These are phyloP conservation scores for Pythium angustatum DNA, from an alignment of 352 stramenopile genomes.

Conservation along the genomic window DNA sequence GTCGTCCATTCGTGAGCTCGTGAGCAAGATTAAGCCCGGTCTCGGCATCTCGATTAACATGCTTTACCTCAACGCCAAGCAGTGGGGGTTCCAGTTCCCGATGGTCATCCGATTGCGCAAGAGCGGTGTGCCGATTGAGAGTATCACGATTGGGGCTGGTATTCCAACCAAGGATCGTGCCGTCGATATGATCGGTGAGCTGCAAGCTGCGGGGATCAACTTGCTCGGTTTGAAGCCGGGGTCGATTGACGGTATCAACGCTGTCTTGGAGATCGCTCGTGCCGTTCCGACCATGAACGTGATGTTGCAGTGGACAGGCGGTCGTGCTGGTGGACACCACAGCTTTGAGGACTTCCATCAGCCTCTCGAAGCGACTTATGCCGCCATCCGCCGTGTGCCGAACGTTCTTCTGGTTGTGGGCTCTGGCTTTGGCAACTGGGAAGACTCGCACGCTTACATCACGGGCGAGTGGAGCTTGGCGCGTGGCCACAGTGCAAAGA, in stretches of 20 bases:
- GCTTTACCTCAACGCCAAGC: conserved; percentile 89
- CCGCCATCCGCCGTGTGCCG: conserved; percentile 66
- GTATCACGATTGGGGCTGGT: conserved; percentile 85
- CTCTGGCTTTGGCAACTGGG: conserved; percentile 87
- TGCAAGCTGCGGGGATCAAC: conserved; percentile 69
- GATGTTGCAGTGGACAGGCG: conserved; percentile 89
- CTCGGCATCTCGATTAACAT: conserved; percentile 85
- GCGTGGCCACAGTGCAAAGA: conserved; percentile 52
- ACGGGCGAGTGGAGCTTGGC: conserved; percentile 81
- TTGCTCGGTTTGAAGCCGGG: conserved; percentile 86
- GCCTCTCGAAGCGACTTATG: conserved; percentile 73
- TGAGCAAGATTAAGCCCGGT: conserved; percentile 73
- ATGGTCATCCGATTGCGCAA: conserved; percentile 84
- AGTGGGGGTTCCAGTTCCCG: conserved; percentile 90
- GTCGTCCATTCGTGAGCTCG: conserved; percentile 55
- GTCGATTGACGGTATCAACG: conserved; percentile 72
- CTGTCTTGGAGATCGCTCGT: conserved; percentile 75
- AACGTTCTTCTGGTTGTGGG: conserved; percentile 87
- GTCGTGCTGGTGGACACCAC: conserved; percentile 84
- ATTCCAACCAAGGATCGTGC: conserved; percentile 82
- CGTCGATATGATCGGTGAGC: conserved; percentile 74
- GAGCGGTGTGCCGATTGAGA: conserved; percentile 81
- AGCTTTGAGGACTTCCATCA: conserved; percentile 89
- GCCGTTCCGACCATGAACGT: conserved; percentile 65
- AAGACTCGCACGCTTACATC: conserved; percentile 77